Evolutionary conservation across 1,139 yeast species (phyloP).

Genomic region (Sugiyamaella neomexicana): DNA sequence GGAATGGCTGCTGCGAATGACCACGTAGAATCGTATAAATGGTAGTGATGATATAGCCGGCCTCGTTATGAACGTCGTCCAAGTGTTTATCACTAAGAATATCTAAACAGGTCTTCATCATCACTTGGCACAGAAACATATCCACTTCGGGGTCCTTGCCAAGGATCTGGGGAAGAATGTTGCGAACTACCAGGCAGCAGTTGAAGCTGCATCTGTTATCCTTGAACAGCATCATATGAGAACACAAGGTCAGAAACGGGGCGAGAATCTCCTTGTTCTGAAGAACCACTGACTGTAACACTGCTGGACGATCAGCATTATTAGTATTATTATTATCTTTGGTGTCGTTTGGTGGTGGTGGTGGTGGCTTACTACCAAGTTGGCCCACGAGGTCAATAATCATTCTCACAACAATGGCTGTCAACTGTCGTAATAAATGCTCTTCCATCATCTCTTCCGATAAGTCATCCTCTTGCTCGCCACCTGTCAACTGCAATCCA

Average conservation of each 20-base stretch:
- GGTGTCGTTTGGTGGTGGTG: conserved; percentile 21
- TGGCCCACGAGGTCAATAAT: conserved; percentile 89
- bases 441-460: conserved; percentile 99
- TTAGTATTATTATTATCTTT: conserved; percentile 26
- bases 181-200: conserved; percentile 76
- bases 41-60: conserved; percentile 81
- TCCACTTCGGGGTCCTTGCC: conserved; percentile 77
- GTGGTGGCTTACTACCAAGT: conserved; percentile 29
- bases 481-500: conserved; percentile 69
- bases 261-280: conserved; percentile 68
- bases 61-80: conserved; percentile 86
- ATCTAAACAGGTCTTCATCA: conserved; percentile 53
- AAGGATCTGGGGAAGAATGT: conserved; percentile 64
- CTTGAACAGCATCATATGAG: conserved; percentile 75
- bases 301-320: conserved; percentile 38
- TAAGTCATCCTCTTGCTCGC: conserved; percentile 60
- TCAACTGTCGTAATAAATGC: conserved; percentile 85
- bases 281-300: conserved; percentile 64
- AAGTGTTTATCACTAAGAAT: conserved; percentile 76
- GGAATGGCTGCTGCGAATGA: conserved; percentile 49
- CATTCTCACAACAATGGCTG: conserved; percentile 89
- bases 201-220: conserved; percentile 93
- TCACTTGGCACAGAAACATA: conserved; percentile 59
- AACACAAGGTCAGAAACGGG: conserved; percentile 72
- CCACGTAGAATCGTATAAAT: conserved; percentile 72